These are phyloP conservation scores for Ascosphaera apis DNA, from an alignment of 2,329 filamentous ascomycete genomes.

Conservation along the genomic window DNA sequence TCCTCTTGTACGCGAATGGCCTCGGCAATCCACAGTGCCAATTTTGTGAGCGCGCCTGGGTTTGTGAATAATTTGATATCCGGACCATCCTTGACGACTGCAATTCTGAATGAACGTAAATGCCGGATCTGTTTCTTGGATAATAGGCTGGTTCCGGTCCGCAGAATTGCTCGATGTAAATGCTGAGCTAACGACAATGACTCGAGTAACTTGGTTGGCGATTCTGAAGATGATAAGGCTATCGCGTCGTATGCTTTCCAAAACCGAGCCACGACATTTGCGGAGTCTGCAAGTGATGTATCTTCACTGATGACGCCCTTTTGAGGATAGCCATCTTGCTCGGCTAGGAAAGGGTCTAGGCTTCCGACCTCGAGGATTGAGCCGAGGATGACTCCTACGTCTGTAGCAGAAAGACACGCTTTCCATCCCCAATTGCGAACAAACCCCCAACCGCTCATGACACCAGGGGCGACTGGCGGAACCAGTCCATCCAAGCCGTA, in stretches of 20 bases:
- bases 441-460: conserved; percentile 67
- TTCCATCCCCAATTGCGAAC: conserved; percentile 96
- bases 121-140: conserved; percentile 89
- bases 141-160: conserved; percentile 73
- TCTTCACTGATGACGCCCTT: conserved; percentile 6
- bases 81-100: conserved; percentile 82
- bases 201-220: conserved; percentile 37
- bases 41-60: conserved; percentile 74
- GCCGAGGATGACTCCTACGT: conserved; percentile 80
- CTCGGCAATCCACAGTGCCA: conserved; percentile 85
- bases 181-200: conserved; percentile 66
- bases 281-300: conserved; percentile 9
- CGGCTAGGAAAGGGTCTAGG: conserved; percentile 11
- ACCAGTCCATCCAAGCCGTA: conserved; percentile 92
- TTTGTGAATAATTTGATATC: conserved; percentile 84
- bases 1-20: conserved; percentile 76
- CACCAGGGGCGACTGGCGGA: conserved; percentile 50
- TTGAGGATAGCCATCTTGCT: conserved; percentile 6
- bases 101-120: conserved; percentile 79
- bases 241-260: conserved; percentile 37
- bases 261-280: conserved; percentile 25
- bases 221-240: conserved; percentile 20
- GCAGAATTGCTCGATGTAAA: conserved; percentile 76
- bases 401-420: conserved; percentile 75
- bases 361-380: conserved; percentile 75